Base-by-base conservation (phyloP, 1,284 basidiomycete species). In the Ganoderma meredithae region DNA sequence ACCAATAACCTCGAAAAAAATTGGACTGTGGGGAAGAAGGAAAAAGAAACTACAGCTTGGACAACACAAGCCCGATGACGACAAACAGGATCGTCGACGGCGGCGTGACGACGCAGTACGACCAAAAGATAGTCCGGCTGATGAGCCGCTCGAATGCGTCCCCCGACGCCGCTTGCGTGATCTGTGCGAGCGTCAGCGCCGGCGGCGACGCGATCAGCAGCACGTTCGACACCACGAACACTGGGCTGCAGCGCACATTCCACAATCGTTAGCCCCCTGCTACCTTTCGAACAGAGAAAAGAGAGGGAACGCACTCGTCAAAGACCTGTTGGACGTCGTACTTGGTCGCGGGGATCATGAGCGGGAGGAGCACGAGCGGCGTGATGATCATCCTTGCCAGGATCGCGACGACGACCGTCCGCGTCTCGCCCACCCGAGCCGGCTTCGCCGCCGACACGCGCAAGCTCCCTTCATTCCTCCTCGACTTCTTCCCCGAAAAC, bases 131-230 rank as follows among this genome's bases (percentile, higher is more conserved):
- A 0, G 93, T 94, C 33, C 89, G 83, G 69, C 89, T 92, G 76
- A 98, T 95, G 61, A 98, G 86, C 7, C 95, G 85, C 80, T 98
- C 96, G 77, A 98, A 97, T 0, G 94, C 92, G 76, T 95, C 94
- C 12, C 94, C 94, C 0, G 91, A 92, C 2, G 90, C 93, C 4
- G 93, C 93, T 80, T 95, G 93, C 1, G 95, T 96, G 76, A 97
- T 95, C 84, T 97, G 93, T 8, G 93, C 92, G 36, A 95, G 86
- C 1, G 93, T 94, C 71, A 95, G 79, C 1, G 95, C 95, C 0
- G 95, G 93, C 1, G 95, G 95, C 4, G 91, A 92, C 6, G 92
- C 88, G 52, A 95, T 84, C 49, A 95, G 79, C 17, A 95, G 81
- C 41, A 94, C 90, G 71, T 90, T 91, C 40, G 92, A 89, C 0